These are phyloP conservation scores for Cercophora samala DNA, from an alignment of 495 filamentous ascomycete genomes.

Conservation along the genomic window DNA sequence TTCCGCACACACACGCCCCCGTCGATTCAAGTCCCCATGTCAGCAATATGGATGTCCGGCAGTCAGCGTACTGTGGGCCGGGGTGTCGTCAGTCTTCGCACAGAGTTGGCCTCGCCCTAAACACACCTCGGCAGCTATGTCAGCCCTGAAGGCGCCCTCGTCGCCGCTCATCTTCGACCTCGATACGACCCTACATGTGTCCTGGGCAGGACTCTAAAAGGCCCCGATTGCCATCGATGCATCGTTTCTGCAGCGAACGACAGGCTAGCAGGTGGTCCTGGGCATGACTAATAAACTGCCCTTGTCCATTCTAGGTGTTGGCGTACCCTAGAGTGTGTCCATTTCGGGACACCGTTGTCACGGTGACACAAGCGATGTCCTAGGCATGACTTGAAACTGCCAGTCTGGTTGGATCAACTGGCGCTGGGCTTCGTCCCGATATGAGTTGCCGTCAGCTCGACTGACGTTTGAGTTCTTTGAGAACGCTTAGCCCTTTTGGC, in stretches of 20 bases:
- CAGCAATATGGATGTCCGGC: not conserved
- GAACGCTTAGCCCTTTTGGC: too few species aligned
- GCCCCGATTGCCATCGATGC: conserved; percentile 17
- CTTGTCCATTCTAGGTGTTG: conserved; percentile 12
- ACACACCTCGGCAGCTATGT: not conserved
- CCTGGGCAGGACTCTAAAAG: conserved; percentile 37
- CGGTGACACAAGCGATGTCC: not conserved
- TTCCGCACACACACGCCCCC: not conserved
- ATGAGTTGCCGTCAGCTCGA: not conserved
- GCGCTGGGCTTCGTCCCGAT: too few species aligned
- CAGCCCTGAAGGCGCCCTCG: not conserved
- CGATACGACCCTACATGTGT: conserved; percentile 7
- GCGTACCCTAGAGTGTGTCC: not conserved
- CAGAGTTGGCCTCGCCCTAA: too few species aligned
- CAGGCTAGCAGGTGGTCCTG: conserved; percentile 10
- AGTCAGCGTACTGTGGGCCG: not conserved
- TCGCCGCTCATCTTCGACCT: not conserved
- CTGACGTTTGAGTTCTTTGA: not conserved
- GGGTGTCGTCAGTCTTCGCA: too few species aligned
- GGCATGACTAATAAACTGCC: conserved; percentile 7
- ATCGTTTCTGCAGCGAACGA: not conserved
- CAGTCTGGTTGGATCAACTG: too few species aligned
- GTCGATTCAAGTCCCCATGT: not conserved
- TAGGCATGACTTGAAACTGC: not conserved
- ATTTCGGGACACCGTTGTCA: not conserved